Evolutionary conservation across 768 basidiomycete genomes (phyloP).

Genomic region (Tubosaeta sp.): DNA sequence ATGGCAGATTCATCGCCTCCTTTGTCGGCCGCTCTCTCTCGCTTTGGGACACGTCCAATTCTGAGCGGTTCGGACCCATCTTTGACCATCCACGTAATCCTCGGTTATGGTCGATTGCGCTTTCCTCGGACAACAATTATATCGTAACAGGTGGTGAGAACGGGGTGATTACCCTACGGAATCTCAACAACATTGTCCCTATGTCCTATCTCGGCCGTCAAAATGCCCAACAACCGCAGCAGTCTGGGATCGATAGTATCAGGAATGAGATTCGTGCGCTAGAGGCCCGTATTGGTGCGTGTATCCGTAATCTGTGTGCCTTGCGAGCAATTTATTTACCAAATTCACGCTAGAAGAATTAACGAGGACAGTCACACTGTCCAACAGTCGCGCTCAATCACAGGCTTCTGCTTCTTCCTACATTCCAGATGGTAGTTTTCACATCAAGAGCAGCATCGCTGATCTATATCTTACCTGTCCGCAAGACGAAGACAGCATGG

Average conservation of each 20-base stretch:
- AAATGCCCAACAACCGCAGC: not conserved
- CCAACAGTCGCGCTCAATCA: not conserved
- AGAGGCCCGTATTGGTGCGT: slow-evolving; percentile 4
- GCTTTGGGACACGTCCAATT: slow-evolving; percentile 13
- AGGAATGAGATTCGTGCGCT: slow-evolving; percentile 2
- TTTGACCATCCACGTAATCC: slow-evolving; percentile 3
- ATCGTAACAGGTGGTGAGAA: slow-evolving; percentile 8
- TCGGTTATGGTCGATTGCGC: slow-evolving; percentile 6
- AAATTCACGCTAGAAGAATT: not conserved
- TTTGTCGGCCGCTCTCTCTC: slow-evolving; percentile 4
- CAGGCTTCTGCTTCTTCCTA: not conserved
- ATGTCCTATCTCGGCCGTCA: slow-evolving; percentile 3
- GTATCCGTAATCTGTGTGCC: not conserved
- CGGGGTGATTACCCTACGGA: slow-evolving; percentile 1
- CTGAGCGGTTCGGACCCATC: slow-evolving; percentile 7
- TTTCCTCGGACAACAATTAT: slow-evolving; percentile 6
- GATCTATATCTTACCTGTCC: slow-evolving; percentile 3
- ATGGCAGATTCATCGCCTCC: slow-evolving; percentile 3
- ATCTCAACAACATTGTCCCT: slow-evolving; percentile 2
- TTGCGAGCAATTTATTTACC: not conserved
- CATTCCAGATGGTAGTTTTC: slow-evolving; percentile 2
- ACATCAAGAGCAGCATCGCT: not conserved
- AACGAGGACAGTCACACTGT: not conserved
- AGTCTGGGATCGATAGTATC: not conserved
- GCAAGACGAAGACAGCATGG: slow-evolving; percentile 5